Percentiles rank a stretch among this genome's conserved stretches.
Conservation (phyloP, 805 yeast genomes). For the Ogataea populi-albae region DNA sequence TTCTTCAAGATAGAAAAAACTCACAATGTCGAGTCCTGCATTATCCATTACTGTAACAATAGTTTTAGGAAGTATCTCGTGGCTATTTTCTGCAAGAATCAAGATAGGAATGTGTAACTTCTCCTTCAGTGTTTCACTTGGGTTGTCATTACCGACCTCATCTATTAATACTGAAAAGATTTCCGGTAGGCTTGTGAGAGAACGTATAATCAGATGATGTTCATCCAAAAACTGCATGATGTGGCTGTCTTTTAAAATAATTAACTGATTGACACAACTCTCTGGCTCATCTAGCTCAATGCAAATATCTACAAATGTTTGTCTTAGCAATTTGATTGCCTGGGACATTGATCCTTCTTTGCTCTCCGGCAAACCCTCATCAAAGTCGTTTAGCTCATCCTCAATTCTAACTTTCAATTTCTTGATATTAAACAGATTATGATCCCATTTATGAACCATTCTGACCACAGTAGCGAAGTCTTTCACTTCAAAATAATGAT, state of each 20-base stretch:
- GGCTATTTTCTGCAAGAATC: constrained; percentile 60
- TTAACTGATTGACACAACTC: constrained; percentile 63
- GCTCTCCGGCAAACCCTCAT: constrained; percentile 10
- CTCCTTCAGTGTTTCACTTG: constrained; percentile 40
- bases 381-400: constrained; percentile 39
- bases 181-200: constrained; percentile 47
- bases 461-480: constrained; percentile 35
- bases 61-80: constrained; percentile 55
- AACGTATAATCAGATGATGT: constrained; percentile 59
- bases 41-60: constrained; percentile 48
- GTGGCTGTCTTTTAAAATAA: constrained; percentile 50
- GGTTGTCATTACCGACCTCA: constrained; percentile 34
- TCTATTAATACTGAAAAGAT: constrained; percentile 39
- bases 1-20: constrained; percentile 63
- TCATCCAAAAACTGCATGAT: constrained; percentile 57
- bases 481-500: constrained; percentile 42
- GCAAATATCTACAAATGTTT: constrained; percentile 51
- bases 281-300: constrained; percentile 55
- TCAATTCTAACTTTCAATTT: constrained; percentile 46
- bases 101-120: constrained; percentile 45
- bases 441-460: constrained; percentile 57
- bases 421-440: constrained; percentile 46
- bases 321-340: constrained; percentile 33
- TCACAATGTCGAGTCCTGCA: constrained; percentile 45
- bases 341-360: constrained; percentile 3